Base-by-base conservation (phyloP, 495 filamentous ascomycete species). In the Geopyxis carbonaria region DNA sequence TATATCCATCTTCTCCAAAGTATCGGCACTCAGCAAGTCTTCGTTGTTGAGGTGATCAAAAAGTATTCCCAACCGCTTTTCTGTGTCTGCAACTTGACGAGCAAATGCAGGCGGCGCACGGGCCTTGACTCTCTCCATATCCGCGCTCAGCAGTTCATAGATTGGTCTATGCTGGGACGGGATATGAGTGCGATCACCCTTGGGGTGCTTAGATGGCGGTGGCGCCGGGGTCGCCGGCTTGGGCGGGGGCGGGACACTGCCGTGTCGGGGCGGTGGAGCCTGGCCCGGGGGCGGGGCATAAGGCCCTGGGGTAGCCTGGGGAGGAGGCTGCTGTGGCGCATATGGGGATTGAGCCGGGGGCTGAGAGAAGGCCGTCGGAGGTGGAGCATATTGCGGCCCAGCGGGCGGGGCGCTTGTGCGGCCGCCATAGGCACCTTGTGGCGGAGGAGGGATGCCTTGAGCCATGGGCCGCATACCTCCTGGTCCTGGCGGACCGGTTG, bases 11-110 rank as follows among this genome's bases (percentile, higher is more conserved):
- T 75, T 67, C 42, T 72, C 61, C 30, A 94, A 64, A 5, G 87
- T 93, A 50, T 86, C 82, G 20, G 74, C 67, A 56, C 75, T 80
- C 35, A 94, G 65, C 18, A 97, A 62, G 43, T 93, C 83, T 51
- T 81, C 79, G 51, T 95, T 95, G 65, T 95, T 95, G 35, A 97
- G 65, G 58, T 93, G 84, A 52, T 95, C 85, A 60, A 93, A 97
- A 7, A 97, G 69, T 38, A 92, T 76, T 45, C 76, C 79, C 41
- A 97, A 66, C 30, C 87, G 70, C 59, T 91, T 91, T 55, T 93
- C 83, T 3, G 84, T 89, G 56, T 97, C 87, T 34, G 78, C 76
- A 27, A 95, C 82, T 55, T 93, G 82, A 16, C 71, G 65, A 50
- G 78, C 75, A 64, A 86, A 94, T 3, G 74, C 67, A 11, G 74